A percentile compares a stretch with the other conserved stretches of the same genome.
phyloP scores from a whole-genome alignment of 208 protist genomes.

The Wallacemonas sp. region DNA sequence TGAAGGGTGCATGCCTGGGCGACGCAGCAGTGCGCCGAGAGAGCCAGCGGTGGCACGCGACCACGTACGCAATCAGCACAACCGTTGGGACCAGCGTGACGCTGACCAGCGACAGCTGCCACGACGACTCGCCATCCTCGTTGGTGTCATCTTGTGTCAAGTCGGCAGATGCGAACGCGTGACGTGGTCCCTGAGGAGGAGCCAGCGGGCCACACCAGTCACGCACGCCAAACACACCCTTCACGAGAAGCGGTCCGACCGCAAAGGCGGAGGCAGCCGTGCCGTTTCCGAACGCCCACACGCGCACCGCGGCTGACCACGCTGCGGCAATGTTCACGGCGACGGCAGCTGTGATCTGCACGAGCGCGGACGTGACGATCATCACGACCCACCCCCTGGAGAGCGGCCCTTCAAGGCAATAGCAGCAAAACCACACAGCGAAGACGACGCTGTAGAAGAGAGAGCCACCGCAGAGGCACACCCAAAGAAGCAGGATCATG shows the following conservation, averaged over 20 bases:
- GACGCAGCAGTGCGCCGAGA: too few relatives aligned
- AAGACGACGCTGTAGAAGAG: not conserved
- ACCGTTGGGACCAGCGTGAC: slow-evolving; percentile 17
- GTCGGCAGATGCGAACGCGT: too few relatives aligned
- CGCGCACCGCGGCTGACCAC: slow-evolving; percentile 2
- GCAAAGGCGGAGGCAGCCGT: slow-evolving; percentile 3
- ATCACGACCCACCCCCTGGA: slow-evolving; percentile 7
- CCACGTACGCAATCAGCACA: slow-evolving; percentile 22
- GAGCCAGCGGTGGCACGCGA: slow-evolving; percentile 16
- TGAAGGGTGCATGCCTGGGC: too few relatives aligned
- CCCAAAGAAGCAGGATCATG: slow-evolving; percentile 12
- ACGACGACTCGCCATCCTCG: slow-evolving; percentile 2
- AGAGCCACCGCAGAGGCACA: slow-evolving; percentile 8
- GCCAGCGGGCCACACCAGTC: slow-evolving; percentile 8
- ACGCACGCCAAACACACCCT: slow-evolving; percentile 14
- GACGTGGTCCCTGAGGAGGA: too few relatives aligned
- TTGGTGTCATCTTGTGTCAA: not conserved
- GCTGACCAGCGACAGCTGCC: slow-evolving; percentile 11
- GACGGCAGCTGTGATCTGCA: slow-evolving; percentile 20
- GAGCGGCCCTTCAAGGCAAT: not conserved
- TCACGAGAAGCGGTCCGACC: slow-evolving; percentile 16
- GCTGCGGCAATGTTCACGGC: slow-evolving; percentile 20
- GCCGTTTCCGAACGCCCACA: slow-evolving; percentile 17
- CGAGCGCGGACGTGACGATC: slow-evolving; percentile 8
- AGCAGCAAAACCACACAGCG: not conserved